These are phyloP conservation scores for Lactuca sativa DNA, from an alignment of 129 eudicot species.

Conservation along the genomic window DNA sequence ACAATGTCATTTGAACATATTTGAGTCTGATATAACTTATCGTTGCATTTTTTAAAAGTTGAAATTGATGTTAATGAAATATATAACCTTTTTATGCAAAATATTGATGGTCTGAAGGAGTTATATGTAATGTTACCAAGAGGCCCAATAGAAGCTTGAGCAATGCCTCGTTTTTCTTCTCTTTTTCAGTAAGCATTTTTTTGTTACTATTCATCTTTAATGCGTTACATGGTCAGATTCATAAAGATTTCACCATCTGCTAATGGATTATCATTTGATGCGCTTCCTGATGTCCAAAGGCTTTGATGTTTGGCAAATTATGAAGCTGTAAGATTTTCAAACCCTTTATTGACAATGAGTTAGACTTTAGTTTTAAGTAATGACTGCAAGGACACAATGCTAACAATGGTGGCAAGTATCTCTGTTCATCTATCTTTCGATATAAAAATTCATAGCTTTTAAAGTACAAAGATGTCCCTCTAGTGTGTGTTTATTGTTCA, in stretches of 20 bases:
- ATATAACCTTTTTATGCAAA: too few species aligned
- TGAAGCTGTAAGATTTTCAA: conserved; percentile 80
- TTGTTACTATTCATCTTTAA: neutral
- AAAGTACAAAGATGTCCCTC: conserved; percentile 68
- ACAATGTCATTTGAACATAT: too few species aligned
- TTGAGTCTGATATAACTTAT: too few species aligned
- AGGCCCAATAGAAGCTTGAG: too few species aligned
- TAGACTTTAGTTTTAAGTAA: conserved; percentile 78
- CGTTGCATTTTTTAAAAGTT: too few species aligned
- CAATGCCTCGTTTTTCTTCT: too few species aligned
- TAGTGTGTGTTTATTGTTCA: neutral
- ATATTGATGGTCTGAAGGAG: too few species aligned
- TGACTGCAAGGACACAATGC: conserved; percentile 83
- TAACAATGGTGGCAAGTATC: conserved; percentile 65
- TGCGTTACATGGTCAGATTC: conserved; percentile 45
- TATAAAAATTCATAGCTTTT: too few species aligned
- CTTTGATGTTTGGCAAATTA: conserved; percentile 95
- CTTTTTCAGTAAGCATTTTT: too few species aligned
- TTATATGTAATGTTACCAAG: too few species aligned
- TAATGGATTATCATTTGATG: conserved; percentile 91
- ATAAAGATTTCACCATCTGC: conserved; percentile 98
- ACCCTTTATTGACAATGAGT: conserved; percentile 67
- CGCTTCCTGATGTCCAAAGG: conserved; percentile 86
- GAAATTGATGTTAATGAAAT: too few species aligned
- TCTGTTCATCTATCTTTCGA: conserved; percentile 98